A percentile compares a stretch with the other conserved stretches of the same genome.
phyloP scores from a whole-genome alignment of 2,329 filamentous ascomycete genomes.

The Albifimbria verrucaria region DNA sequence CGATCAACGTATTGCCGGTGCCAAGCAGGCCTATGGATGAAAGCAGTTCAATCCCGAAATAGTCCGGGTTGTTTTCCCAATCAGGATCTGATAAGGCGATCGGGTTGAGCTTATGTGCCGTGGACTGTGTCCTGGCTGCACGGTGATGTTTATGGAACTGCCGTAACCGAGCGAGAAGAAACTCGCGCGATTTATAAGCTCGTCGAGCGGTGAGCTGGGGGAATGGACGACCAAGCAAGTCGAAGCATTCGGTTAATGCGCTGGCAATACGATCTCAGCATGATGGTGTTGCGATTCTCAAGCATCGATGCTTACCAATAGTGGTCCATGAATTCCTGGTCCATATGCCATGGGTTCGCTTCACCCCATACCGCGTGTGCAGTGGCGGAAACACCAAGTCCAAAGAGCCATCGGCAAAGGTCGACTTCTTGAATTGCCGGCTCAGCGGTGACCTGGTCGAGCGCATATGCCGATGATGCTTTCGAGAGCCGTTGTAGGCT shows the following conservation, averaged over 20 bases:
- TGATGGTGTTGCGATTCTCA: constrained; percentile 5
- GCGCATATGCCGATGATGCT: constrained; percentile 16
- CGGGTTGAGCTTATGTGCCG: constrained; percentile 27
- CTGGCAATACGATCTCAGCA: too few species aligned
- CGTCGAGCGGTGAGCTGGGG: constrained; percentile 21
- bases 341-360: constrained; percentile 26
- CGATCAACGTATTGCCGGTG: constrained; percentile 25
- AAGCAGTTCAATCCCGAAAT: constrained; percentile 28
- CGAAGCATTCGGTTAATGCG: constrained; percentile 24
- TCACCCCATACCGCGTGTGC: constrained; percentile 27
- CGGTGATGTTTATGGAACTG: constrained; percentile 22
- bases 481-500: constrained; percentile 19
- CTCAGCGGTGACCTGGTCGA: constrained; percentile 16
- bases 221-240: constrained; percentile 22
- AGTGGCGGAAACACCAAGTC: constrained; percentile 24
- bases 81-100: constrained; percentile 22
- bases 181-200: constrained; percentile 21
- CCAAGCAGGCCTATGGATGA: constrained; percentile 26
- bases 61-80: constrained; percentile 27
- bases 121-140: constrained; percentile 15
- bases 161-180: constrained; percentile 19
- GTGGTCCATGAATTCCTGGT: constrained; percentile 24
- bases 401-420: constrained; percentile 25
- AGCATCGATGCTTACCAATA: constrained; percentile 1
- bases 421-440: constrained; percentile 12